These are phyloP conservation scores for Diphasiastrum complanatum DNA, from an alignment of 83 land plant genomes.

Conservation along the genomic window DNA sequence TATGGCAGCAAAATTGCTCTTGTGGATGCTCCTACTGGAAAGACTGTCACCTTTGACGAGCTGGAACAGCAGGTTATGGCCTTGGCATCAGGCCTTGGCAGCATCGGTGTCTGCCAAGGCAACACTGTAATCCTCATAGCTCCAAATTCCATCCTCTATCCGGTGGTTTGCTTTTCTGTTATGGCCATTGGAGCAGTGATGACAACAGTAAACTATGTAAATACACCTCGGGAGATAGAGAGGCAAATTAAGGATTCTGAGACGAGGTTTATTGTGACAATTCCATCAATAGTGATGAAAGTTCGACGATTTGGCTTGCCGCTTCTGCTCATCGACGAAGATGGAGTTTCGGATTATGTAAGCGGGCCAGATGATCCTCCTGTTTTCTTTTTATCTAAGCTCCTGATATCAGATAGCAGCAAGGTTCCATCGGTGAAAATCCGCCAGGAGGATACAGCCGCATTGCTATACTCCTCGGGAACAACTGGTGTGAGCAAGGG, in stretches of 20 bases:
- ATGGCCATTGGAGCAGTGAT: slow-evolving; percentile 44
- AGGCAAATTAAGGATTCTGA: slow-evolving; percentile 38
- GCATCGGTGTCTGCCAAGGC: slow-evolving; percentile 33
- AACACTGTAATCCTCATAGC: slow-evolving; percentile 61
- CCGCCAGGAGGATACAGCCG: slow-evolving; percentile 64
- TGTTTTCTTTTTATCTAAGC: no score
- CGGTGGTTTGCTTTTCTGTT: slow-evolving; percentile 33
- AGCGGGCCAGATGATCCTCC: no score
- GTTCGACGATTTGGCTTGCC: slow-evolving; percentile 40
- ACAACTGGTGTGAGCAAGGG: slow-evolving; percentile 90
- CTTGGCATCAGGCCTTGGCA: no score
- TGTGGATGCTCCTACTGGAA: no score
- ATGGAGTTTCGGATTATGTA: not conserved
- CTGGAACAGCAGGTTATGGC: no score
- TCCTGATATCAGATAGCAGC: slow-evolving; percentile 17
- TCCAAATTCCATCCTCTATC: slow-evolving; percentile 44
- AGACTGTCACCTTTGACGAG: no score
- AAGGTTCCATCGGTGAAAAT: slow-evolving; percentile 27
- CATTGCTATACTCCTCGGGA: slow-evolving; percentile 87
- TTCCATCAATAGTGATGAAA: slow-evolving; percentile 27
- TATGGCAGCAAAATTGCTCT: no score
- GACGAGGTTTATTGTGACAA: slow-evolving; percentile 9
- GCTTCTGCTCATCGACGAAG: slow-evolving; percentile 36
- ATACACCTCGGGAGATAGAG: slow-evolving; percentile 36
- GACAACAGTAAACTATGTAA: slow-evolving; percentile 43